phyloP scores from a whole-genome alignment of 352 stramenopile genomes.

The Globisporangium recalcitrans region DNA sequence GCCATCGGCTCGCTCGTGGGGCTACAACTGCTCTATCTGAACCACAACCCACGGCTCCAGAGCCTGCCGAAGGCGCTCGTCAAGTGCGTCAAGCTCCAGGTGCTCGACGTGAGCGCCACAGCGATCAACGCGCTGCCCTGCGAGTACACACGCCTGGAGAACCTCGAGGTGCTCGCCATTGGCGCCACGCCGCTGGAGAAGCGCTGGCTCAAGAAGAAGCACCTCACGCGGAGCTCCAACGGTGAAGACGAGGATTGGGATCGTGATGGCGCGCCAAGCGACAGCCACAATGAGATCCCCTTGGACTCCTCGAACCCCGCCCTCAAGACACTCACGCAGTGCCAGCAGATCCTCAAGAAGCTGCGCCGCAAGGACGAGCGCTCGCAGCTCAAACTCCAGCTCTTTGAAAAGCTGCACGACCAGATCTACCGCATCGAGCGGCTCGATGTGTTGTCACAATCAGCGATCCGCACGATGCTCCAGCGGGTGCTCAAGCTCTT shows the following conservation, averaged over 20 bases:
- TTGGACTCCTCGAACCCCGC: background rate
- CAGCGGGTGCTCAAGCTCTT: conserved; percentile 60
- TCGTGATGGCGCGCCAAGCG: background rate
- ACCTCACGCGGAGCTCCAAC: conserved; percentile 22
- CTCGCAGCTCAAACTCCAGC: conserved; percentile 43
- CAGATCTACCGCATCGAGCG: conserved; percentile 55
- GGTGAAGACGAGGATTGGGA: conserved; percentile 8
- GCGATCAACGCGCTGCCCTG: conserved; percentile 51
- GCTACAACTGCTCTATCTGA: conserved; percentile 80
- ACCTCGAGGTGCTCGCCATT: conserved; percentile 72
- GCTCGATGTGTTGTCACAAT: conserved; percentile 19
- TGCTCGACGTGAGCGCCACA: conserved; percentile 74
- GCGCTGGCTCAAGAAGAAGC: conserved; percentile 49
- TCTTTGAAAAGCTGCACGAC: conserved; percentile 55
- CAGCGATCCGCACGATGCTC: conserved; percentile 31
- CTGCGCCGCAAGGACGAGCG: conserved; percentile 63
- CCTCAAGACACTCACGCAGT: conserved; percentile 18
- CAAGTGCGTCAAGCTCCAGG: conserved; percentile 56
- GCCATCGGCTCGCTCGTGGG: conserved; percentile 42
- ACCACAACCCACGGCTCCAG: conserved; percentile 71
- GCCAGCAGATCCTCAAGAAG: conserved; percentile 48
- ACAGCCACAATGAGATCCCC: conserved; percentile 1
- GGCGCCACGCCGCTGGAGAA: conserved; percentile 57
- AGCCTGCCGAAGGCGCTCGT: conserved; percentile 47
- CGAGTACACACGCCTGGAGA: conserved; percentile 57